phyloP scores from a whole-genome alignment of 2,329 filamentous ascomycete species.

The Colletotrichum truncatum region DNA sequence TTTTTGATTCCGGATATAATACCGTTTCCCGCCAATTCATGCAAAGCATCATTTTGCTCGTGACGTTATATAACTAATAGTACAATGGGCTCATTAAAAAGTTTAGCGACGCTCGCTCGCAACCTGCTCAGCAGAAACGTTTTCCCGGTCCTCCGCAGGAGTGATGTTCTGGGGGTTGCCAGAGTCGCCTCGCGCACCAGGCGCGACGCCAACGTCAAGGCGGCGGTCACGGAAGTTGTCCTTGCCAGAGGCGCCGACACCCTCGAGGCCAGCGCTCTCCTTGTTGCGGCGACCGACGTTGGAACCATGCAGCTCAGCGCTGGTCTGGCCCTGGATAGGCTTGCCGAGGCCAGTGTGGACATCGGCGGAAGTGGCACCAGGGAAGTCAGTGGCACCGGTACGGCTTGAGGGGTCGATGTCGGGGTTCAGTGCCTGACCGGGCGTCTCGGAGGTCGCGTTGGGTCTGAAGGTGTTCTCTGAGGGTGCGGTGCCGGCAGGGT shows the following conservation, averaged over 20 bases:
- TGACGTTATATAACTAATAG: constrained; percentile 3
- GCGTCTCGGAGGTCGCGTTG: constrained; percentile 43
- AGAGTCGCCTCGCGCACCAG: constrained; percentile 31
- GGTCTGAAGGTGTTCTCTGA: constrained; percentile 49
- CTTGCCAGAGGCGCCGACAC: constrained; percentile 43
- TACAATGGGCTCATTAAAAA: neutral
- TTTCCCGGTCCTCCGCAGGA: constrained; percentile 36
- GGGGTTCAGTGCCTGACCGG: constrained; percentile 43
- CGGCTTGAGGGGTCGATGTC: constrained; percentile 37
- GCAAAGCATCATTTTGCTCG: neutral
- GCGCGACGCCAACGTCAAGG: constrained; percentile 40
- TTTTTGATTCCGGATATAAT: neutral
- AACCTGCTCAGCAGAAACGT: constrained; percentile 36
- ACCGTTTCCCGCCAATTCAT: neutral
- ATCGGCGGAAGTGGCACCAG: constrained; percentile 54
- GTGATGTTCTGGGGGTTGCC: constrained; percentile 32
- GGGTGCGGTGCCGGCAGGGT: constrained; percentile 72
- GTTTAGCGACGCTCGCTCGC: constrained; percentile 32
- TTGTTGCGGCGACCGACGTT: constrained; percentile 41
- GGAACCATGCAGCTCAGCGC: constrained; percentile 49
- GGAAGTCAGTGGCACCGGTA: constrained; percentile 46
- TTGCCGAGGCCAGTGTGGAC: constrained; percentile 54
- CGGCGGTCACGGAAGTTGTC: constrained; percentile 40
- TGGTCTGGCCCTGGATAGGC: constrained; percentile 52
- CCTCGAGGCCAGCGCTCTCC: constrained; percentile 48